A percentile compares a stretch with the other conserved stretches of the same genome.
phyloP scores from a whole-genome alignment of 139 green algal genomes.

The Closterium sp. region DNA sequence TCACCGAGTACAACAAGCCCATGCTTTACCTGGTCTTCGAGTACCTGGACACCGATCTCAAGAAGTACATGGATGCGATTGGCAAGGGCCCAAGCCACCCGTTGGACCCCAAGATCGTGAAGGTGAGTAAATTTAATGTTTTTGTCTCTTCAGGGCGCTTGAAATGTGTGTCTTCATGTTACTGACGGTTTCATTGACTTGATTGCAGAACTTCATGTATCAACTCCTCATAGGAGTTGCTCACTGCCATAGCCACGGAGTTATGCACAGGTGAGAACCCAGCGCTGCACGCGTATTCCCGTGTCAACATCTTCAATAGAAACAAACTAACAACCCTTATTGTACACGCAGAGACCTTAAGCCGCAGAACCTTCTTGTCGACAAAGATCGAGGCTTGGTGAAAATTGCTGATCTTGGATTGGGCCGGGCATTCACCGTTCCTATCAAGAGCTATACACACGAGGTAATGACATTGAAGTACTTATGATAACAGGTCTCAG shows the following conservation, averaged over 20 bases:
- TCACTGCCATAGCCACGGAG: constrained; percentile 92
- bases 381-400: constrained; percentile 71
- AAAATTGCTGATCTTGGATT: constrained; percentile 99
- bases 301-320: neutral
- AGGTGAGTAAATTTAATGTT: constrained; percentile 12
- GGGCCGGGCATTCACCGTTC: constrained; percentile 92
- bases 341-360: constrained; percentile 81
- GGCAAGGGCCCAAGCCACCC: constrained; percentile 70
- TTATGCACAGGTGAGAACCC: constrained; percentile 79
- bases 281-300: neutral
- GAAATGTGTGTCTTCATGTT: neutral
- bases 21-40: constrained; percentile 99
- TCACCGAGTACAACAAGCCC: constrained; percentile 92
- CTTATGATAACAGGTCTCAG: constrained; percentile 95
- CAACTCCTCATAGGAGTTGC: constrained; percentile 92
- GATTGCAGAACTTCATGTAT: constrained; percentile 89
- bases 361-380: constrained; percentile 96
- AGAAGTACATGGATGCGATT: constrained; percentile 96
- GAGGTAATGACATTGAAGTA: constrained; percentile 92
- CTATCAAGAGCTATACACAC: constrained; percentile 97
- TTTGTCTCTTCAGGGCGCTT: neutral
- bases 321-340: neutral
- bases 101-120: constrained; percentile 40
- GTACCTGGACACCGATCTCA: constrained; percentile 94
- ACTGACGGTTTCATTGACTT: neutral